Evolutionary conservation across 1,139 yeast species (phyloP).

Genomic region (Yamadazyma atlantica): DNA sequence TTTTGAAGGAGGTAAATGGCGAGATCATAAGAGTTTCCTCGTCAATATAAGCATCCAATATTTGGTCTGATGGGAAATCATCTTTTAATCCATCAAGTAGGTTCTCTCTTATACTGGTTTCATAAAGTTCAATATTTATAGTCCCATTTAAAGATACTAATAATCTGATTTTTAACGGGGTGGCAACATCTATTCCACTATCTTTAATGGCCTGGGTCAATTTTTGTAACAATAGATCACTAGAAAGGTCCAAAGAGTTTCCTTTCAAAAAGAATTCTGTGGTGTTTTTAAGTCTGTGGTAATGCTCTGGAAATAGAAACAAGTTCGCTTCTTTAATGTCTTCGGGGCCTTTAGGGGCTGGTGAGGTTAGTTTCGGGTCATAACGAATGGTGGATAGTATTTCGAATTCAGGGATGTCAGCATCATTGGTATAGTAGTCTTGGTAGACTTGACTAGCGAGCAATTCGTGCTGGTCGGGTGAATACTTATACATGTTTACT

Average conservation of each 20-base stretch:
- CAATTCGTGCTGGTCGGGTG: conserved; percentile 2
- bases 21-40: conserved; percentile 52
- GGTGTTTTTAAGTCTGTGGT: conserved; percentile 55
- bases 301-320: conserved; percentile 65
- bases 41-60: conserved; percentile 68
- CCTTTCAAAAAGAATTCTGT: conserved; percentile 47
- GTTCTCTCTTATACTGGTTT: conserved; percentile 33
- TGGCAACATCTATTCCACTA: conserved; percentile 24
- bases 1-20: conserved; percentile 86
- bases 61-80: conserved; percentile 10
- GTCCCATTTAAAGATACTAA: conserved; percentile 49
- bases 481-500: background rate
- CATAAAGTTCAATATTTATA: conserved; percentile 51
- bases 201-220: conserved; percentile 42
- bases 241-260: conserved; percentile 35
- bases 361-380: conserved; percentile 53
- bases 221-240: conserved; percentile 41
- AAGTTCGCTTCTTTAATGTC: conserved; percentile 40
- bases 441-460: conserved; percentile 10
- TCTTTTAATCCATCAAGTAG: conserved; percentile 42
- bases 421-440: conserved; percentile 20
- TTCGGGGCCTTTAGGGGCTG: conserved; percentile 23
- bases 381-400: conserved; percentile 69
- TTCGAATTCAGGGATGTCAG: conserved; percentile 36
- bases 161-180: conserved; percentile 61